Conservation (phyloP, 2,329 filamentous ascomycete species). For the Hyphodiscus sp. region DNA sequence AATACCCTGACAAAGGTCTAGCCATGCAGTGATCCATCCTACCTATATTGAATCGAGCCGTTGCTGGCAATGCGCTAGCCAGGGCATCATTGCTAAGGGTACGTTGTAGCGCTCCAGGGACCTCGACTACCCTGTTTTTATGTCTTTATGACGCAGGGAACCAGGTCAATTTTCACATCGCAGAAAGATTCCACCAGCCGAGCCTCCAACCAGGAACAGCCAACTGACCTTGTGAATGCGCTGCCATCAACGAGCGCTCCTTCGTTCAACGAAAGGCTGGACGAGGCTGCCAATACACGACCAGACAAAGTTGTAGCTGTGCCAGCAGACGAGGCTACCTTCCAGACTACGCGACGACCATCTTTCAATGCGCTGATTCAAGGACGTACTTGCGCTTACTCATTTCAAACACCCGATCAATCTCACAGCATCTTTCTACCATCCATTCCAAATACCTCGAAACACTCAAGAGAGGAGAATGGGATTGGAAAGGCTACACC, state of each 20-base stretch:
- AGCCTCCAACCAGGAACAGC: background rate
- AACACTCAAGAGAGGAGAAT: constrained; percentile 20
- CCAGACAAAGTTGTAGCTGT: background rate
- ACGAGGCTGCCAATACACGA: background rate
- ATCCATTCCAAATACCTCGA: constrained; percentile 12
- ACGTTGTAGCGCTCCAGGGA: background rate
- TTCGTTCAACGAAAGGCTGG: background rate
- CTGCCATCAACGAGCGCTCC: background rate
- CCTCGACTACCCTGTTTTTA: background rate
- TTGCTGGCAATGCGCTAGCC: too few species aligned
- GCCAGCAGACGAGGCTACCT: background rate
- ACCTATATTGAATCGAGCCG: too few species aligned
- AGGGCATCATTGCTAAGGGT: too few species aligned
- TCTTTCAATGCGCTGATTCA: background rate
- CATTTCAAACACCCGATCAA: background rate
- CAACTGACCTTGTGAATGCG: background rate
- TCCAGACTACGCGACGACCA: background rate
- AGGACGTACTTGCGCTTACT: background rate
- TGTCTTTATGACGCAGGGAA: constrained; percentile 16
- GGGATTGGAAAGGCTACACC: constrained; percentile 6
- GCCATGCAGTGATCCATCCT: too few species aligned
- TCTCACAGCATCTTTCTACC: background rate
- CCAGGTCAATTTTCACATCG: constrained; percentile 22
- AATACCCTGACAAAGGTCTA: too few species aligned
- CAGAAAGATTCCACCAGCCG: constrained; percentile 15